A percentile compares a stretch with the other conserved stretches of the same genome.
Conservation (phyloP, 169 alveolate species). For the Hepatocystis sp. region DNA sequence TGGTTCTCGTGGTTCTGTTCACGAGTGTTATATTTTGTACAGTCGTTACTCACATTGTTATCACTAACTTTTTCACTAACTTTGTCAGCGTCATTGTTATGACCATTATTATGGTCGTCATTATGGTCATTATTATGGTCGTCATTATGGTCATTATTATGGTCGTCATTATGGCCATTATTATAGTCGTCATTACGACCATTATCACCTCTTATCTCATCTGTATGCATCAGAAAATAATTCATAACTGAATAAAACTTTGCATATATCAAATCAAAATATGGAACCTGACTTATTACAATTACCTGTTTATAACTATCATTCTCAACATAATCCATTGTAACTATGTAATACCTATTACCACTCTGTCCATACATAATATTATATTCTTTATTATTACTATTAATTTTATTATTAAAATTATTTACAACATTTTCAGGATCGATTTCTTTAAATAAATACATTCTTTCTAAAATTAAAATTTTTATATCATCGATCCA, state of each 20-base stretch:
- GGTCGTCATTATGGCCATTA: no score
- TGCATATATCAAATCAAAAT: slow-evolving; percentile 27
- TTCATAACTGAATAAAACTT: slow-evolving; percentile 14
- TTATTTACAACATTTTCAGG: slow-evolving; percentile 9
- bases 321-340: slow-evolving; percentile 43
- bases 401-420: slow-evolving; percentile 9
- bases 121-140: no score
- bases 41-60: no score
- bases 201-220: no score
- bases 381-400: slow-evolving; percentile 39
- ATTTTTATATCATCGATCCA: slow-evolving; percentile 60
- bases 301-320: slow-evolving; percentile 37
- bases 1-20: no score
- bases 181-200: no score
- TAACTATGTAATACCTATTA: slow-evolving; percentile 45
- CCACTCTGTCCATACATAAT: slow-evolving; percentile 56
- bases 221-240: no score
- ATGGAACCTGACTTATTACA: slow-evolving; percentile 45
- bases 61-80: no score
- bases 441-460: slow-evolving; percentile 41
- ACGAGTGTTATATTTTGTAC: no score
- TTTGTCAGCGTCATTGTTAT: no score
- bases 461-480: slow-evolving; percentile 49
- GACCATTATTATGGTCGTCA: no score
- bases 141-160: no score